A percentile compares a stretch with the other conserved stretches of the same genome.
Evolutionary conservation across 129 eudicot genomes (phyloP).

Genomic region (Centrapalus pauciflorus): DNA sequence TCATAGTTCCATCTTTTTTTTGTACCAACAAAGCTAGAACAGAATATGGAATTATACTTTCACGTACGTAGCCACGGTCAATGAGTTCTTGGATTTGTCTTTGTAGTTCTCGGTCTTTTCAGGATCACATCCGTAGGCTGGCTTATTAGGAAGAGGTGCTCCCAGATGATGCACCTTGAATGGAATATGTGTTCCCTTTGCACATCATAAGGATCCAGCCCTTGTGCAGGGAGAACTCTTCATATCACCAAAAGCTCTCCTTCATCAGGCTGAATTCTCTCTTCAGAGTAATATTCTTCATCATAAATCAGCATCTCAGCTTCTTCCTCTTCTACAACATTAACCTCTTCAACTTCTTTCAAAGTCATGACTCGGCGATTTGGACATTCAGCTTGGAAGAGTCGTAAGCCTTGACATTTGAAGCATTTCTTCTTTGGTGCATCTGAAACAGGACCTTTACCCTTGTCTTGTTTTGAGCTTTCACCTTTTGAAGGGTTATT

Average conservation of each 20-base stretch:
- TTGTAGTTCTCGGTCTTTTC: slow-evolving; percentile 9
- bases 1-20: slow-evolving; percentile 1
- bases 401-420: slow-evolving; percentile 8
- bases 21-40: neutral
- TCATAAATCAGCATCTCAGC: neutral
- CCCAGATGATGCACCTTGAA: neutral
- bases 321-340: neutral
- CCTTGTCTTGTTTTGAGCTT: neutral
- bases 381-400: slow-evolving; percentile 2
- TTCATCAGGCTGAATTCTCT: neutral
- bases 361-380: slow-evolving; percentile 3
- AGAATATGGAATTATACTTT: slow-evolving; percentile 5
- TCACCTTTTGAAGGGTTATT: neutral
- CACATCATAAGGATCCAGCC: neutral
- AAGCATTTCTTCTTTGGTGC: slow-evolving; percentile 6
- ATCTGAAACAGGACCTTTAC: neutral
- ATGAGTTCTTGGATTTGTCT: slow-evolving; percentile 12
- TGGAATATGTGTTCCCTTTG: slow-evolving; percentile 16
- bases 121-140: neutral
- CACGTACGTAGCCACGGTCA: neutral
- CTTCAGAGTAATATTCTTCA: neutral
- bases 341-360: neutral
- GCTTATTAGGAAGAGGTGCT: neutral
- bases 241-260: neutral
- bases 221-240: slow-evolving; percentile 7